A percentile compares a stretch with the other conserved stretches of the same genome.
phyloP scores from a whole-genome alignment of 2,329 filamentous ascomycete genomes.

The Aspergillus brunneoviolaceus region DNA sequence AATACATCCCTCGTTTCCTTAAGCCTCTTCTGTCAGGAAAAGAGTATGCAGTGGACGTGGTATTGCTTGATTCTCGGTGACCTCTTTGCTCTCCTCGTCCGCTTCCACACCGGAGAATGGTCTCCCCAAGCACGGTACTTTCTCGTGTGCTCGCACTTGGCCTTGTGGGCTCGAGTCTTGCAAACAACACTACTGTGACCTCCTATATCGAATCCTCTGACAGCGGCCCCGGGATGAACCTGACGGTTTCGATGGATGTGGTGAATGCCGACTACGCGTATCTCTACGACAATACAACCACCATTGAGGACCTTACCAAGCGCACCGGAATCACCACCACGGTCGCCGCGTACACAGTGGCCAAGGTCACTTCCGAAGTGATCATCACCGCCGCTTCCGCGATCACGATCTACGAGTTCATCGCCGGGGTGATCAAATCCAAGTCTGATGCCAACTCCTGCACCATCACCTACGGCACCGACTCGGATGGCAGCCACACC shows the following conservation, averaged over 20 bases:
- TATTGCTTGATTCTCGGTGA: not conserved
- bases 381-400: not conserved
- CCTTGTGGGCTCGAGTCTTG: not conserved
- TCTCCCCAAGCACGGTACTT: not conserved
- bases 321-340: not conserved
- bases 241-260: not conserved
- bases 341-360: not conserved
- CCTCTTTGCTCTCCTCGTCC: not conserved
- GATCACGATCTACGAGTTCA: not conserved
- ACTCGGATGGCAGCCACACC: not conserved
- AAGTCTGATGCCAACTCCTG: slow-evolving; percentile 1
- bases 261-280: slow-evolving; percentile 4
- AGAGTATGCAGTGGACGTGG: not conserved
- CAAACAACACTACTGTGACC: not conserved
- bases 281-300: not conserved
- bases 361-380: not conserved
- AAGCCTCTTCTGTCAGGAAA: not conserved
- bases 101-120: not conserved
- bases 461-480: slow-evolving; percentile 3
- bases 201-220: not conserved
- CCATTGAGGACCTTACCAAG: not conserved
- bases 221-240: not conserved
- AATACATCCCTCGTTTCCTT: not conserved
- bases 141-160: slow-evolving; percentile 1
- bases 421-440: not conserved